These are phyloP conservation scores for Tricholoma furcatifolium DNA, from an alignment of 768 basidiomycete species.

Conservation along the genomic window DNA sequence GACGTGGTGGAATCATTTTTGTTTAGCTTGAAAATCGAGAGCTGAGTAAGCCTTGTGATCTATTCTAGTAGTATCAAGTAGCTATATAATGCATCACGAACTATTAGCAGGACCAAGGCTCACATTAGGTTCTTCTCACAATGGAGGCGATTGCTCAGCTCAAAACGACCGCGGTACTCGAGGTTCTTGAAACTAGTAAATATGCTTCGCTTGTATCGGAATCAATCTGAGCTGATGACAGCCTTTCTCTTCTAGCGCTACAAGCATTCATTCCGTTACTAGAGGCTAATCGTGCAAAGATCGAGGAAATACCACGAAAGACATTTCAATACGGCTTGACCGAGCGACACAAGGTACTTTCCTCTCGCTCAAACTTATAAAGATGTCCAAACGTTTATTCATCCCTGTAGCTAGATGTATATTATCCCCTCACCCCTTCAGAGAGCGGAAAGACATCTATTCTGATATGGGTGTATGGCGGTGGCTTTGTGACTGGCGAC, in stretches of 20 bases:
- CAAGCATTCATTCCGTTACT: slow-evolving; percentile 35
- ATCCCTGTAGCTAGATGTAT: slow-evolving; percentile 54
- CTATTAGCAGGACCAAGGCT: no score
- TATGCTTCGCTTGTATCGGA: slow-evolving; percentile 3
- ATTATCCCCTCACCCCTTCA: no score
- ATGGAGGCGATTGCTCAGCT: slow-evolving; percentile 38
- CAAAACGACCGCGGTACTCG: slow-evolving; percentile 27
- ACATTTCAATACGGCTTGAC: no score
- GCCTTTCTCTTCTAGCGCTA: not conserved
- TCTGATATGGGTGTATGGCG: slow-evolving; percentile 67
- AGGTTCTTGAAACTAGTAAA: slow-evolving; percentile 35
- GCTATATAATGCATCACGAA: no score
- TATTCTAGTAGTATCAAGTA: no score
- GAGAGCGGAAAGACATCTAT: slow-evolving; percentile 39
- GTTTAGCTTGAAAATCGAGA: no score
- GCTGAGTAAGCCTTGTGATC: no score
- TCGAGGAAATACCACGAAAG: slow-evolving; percentile 46
- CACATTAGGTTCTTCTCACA: not conserved
- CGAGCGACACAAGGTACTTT: slow-evolving; percentile 48
- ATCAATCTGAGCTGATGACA: not conserved
- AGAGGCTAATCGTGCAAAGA: slow-evolving; percentile 43
- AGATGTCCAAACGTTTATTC: not conserved
- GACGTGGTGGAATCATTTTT: no score
- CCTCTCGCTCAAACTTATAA: not conserved
- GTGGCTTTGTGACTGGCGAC: slow-evolving; percentile 54